Conservation (phyloP, 2,329 filamentous ascomycete species). For the Pyricularia sp. region DNA sequence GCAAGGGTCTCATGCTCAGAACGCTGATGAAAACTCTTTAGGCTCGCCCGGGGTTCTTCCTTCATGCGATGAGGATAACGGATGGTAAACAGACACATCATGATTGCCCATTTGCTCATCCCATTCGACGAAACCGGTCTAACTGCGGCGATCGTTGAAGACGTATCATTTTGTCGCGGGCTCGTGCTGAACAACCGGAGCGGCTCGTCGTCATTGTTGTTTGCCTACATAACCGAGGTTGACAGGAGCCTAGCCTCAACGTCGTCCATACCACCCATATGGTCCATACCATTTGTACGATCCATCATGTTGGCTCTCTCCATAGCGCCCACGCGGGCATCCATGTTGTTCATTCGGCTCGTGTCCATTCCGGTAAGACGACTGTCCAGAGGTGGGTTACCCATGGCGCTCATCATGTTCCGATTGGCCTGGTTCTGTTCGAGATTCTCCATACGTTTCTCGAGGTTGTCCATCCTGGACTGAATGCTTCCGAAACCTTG, state of each 20-base stretch:
- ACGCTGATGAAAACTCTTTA: background rate
- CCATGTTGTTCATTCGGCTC: conserved; percentile 22
- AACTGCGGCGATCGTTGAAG: background rate
- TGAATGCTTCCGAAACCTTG: conserved; percentile 43
- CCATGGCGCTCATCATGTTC: conserved; percentile 17
- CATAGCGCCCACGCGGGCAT: conserved; percentile 27
- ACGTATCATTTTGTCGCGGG: background rate
- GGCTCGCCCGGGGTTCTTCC: background rate
- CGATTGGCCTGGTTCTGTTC: conserved; percentile 27
- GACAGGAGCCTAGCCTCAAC: conserved; percentile 27
- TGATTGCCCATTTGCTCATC: background rate
- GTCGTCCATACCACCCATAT: conserved; percentile 25
- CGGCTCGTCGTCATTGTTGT: background rate
- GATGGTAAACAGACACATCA: background rate
- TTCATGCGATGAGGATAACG: background rate
- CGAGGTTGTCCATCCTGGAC: conserved; percentile 38
- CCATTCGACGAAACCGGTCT: background rate
- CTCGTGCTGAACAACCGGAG: background rate
- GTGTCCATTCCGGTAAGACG: conserved; percentile 12
- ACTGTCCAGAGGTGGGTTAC: conserved; percentile 10
- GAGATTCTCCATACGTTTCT: conserved; percentile 45
- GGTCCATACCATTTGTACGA: conserved; percentile 21
- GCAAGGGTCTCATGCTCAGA: no score
- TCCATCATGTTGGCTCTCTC: conserved; percentile 17
- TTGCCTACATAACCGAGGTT: conserved; percentile 22